Conservation (phyloP, 371 early-diverging fungal genomes). For the Coemansia sp. region DNA sequence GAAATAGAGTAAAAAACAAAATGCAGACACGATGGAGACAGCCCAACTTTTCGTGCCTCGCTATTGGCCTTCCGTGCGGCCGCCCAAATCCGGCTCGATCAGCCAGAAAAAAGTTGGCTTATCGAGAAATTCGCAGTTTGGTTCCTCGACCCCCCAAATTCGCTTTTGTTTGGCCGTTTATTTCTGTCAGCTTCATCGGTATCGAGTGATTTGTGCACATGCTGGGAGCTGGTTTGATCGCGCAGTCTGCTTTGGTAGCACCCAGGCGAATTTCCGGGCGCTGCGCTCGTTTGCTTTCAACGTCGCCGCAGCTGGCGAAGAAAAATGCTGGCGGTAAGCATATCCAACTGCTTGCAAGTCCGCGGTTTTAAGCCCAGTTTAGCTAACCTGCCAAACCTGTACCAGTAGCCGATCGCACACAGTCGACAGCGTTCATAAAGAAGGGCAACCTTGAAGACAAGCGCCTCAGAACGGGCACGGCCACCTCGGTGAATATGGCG, state of each 20-base stretch:
- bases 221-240: conserved; percentile 3
- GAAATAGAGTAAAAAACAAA: too few relatives aligned
- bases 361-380: too few relatives aligned
- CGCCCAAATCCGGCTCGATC: too few relatives aligned
- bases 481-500: conserved; percentile 30
- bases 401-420: conserved; percentile 33
- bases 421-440: conserved; percentile 40
- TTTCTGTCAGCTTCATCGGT: not conserved
- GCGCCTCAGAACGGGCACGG: conserved; percentile 20
- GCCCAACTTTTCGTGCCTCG: too few relatives aligned
- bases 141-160: too few relatives aligned
- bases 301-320: not conserved
- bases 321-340: not conserved
- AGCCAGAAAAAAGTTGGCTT: too few relatives aligned
- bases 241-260: not conserved
- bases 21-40: too few relatives aligned
- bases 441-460: conserved; percentile 20
- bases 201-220: not conserved
- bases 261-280: too few relatives aligned
- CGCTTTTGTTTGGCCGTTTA: not conserved
- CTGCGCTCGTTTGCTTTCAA: not conserved
- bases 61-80: too few relatives aligned
- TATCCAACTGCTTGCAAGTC: too few relatives aligned
- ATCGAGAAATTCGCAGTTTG: too few relatives aligned
- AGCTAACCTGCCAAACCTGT: too few relatives aligned